Percentiles rank a stretch among this genome's conserved stretches.
Evolutionary conservation across 805 yeast species (phyloP).

Genomic region (Candida berthetii): DNA sequence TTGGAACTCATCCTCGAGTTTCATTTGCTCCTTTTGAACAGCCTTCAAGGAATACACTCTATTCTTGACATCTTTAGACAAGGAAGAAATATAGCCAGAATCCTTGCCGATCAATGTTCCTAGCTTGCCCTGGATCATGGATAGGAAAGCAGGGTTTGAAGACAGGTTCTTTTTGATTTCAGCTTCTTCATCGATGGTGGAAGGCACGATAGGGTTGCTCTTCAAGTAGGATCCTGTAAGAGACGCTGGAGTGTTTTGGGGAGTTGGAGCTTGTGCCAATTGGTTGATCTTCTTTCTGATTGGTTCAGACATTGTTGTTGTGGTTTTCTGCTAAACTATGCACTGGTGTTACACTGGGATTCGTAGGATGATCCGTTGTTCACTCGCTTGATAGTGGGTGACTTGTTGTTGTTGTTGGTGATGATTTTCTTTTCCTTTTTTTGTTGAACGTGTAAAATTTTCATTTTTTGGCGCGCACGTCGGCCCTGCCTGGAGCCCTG

Average conservation of each 20-base stretch:
- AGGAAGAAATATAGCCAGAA: constrained; percentile 75
- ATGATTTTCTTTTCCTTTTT: too few relatives aligned
- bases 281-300: constrained; percentile 72
- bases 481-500: too few relatives aligned
- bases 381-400: too few relatives aligned
- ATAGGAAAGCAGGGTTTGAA: constrained; percentile 75
- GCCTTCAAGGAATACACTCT: constrained; percentile 80
- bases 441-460: too few relatives aligned
- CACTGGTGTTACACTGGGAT: too few relatives aligned
- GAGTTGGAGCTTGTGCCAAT: constrained; percentile 92
- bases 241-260: constrained; percentile 96
- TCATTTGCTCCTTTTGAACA: constrained; percentile 72
- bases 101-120: constrained; percentile 80
- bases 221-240: constrained; percentile 69
- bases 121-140: constrained; percentile 86
- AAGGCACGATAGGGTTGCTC: constrained; percentile 54
- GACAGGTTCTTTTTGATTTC: constrained; percentile 42
- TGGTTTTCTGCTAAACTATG: too few relatives aligned
- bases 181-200: constrained; percentile 60
- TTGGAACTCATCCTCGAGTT: constrained; percentile 87
- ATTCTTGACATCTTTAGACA: constrained; percentile 67
- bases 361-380: too few relatives aligned
- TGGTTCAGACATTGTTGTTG: constrained; percentile 87
- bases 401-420: too few relatives aligned
- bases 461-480: too few relatives aligned